Percentiles rank a stretch among this genome's conserved stretches.
phyloP scores from a whole-genome alignment of 225 moss, liverwort and hornwort genomes.

The Lunularia cruciata region DNA sequence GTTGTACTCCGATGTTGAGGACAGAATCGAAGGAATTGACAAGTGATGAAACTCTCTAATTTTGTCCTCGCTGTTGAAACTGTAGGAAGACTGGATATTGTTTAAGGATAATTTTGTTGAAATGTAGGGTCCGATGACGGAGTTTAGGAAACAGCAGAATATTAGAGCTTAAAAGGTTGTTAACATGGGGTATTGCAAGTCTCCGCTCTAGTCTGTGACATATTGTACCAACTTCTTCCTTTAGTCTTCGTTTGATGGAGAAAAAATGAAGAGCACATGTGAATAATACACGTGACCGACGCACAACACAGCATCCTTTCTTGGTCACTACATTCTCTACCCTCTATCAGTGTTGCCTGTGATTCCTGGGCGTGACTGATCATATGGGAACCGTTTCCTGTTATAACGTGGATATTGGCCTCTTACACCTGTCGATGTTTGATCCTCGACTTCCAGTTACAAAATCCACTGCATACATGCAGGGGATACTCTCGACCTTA shows the following conservation, averaged over 20 bases:
- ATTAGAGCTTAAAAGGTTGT: neutral
- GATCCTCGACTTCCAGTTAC: too few species aligned
- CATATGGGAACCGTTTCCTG: too few species aligned
- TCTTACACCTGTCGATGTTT: too few species aligned
- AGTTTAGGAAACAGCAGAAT: neutral
- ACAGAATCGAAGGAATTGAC: conserved; percentile 94
- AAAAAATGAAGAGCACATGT: neutral
- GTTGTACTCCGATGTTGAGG: conserved; percentile 94
- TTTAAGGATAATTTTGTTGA: conserved; percentile 7
- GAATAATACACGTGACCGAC: neutral
- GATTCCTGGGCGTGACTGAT: too few species aligned
- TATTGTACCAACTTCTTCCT: neutral
- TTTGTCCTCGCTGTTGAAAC: neutral
- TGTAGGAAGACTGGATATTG: neutral
- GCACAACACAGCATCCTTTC: neutral
- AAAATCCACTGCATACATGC: too few species aligned
- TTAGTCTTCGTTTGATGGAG: neutral
- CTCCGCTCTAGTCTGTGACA: neutral
- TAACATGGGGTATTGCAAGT: neutral
- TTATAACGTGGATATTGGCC: too few species aligned
- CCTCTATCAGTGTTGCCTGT: too few species aligned
- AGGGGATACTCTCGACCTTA: too few species aligned
- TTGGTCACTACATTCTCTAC: too few species aligned
- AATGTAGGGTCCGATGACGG: neutral
- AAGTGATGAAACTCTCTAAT: conserved; percentile 25